Evolutionary conservation across 169 alveolate species (phyloP).

Genomic region (Pseudocohnilembus persalinus): DNA sequence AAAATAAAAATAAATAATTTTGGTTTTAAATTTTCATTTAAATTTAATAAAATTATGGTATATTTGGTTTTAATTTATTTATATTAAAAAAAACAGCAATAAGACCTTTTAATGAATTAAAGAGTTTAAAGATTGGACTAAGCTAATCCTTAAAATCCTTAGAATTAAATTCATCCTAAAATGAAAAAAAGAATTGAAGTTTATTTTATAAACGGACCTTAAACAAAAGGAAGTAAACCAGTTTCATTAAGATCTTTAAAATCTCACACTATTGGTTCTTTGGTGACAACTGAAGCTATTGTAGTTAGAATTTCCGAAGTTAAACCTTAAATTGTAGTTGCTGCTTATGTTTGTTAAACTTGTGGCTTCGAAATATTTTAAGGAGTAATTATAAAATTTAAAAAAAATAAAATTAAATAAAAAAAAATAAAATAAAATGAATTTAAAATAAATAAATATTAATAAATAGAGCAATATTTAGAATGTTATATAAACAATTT

Average conservation of each 20-base stretch:
- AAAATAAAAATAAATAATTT: conserved; percentile 16
- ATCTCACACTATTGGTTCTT: conserved; percentile 91
- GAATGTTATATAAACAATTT: too few relatives aligned
- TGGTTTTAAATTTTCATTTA: not conserved
- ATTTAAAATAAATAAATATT: too few relatives aligned
- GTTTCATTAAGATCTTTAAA: conserved; percentile 91
- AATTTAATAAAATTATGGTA: conserved; percentile 22
- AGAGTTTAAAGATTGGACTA: conserved; percentile 26
- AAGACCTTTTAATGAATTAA: conserved; percentile 22
- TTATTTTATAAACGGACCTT: conserved; percentile 55
- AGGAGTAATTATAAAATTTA: conserved; percentile 79
- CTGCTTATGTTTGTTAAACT: conserved; percentile 94
- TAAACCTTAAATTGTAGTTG: conserved; percentile 93
- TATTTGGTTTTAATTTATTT: conserved; percentile 14
- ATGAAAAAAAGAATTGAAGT: conserved; percentile 58
- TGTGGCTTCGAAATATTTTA: conserved; percentile 91
- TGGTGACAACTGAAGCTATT: conserved; percentile 83
- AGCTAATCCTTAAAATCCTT: not conserved
- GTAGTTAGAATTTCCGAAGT: conserved; percentile 93
- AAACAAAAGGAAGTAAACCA: conserved; percentile 45
- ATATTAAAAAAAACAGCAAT: conserved; percentile 22
- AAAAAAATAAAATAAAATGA: conserved; percentile 78
- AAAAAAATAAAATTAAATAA: too few relatives aligned
- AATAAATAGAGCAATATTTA: conserved; percentile 45
- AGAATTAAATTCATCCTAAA: conserved; percentile 67